Evolutionary conservation across 1,284 basidiomycete genomes (phyloP).

Genomic region (Naganishia sp.): DNA sequence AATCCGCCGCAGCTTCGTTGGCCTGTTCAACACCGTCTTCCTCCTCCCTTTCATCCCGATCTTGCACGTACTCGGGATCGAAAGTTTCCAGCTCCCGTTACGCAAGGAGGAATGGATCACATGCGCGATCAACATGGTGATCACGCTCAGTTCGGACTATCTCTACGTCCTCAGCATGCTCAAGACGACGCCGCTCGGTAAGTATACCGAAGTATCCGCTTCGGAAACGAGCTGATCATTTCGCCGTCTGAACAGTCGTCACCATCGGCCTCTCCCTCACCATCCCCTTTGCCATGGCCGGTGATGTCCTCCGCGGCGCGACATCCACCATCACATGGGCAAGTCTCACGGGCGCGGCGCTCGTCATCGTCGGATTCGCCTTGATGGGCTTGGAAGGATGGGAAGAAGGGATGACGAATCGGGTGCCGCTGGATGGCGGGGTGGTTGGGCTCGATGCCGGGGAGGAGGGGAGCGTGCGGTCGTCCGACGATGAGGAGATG

Average conservation of each 20-base stretch:
- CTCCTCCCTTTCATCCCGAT: constrained; percentile 81
- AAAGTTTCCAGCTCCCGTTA: constrained; percentile 73
- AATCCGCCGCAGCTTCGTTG: constrained; percentile 64
- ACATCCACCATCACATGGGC: constrained; percentile 58
- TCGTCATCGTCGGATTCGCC: constrained; percentile 61
- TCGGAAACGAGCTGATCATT: neutral
- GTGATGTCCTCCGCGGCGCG: constrained; percentile 44
- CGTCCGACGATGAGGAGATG: neutral
- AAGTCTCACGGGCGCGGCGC: constrained; percentile 61
- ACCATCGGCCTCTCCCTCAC: constrained; percentile 95
- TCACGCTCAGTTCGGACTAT: constrained; percentile 82
- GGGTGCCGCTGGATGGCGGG: constrained; percentile 7
- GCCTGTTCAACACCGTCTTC: constrained; percentile 78
- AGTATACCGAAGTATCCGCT: constrained; percentile 25
- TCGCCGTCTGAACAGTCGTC: constrained; percentile 60
- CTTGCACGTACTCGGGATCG: constrained; percentile 73
- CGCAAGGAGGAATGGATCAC: constrained; percentile 64
- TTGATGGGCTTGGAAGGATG: constrained; percentile 51
- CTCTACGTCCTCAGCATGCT: constrained; percentile 86
- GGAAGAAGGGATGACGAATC: constrained; percentile 36
- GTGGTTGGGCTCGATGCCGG: constrained; percentile 1
- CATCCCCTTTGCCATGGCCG: constrained; percentile 61
- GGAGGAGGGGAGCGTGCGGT: neutral
- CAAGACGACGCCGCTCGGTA: constrained; percentile 81
- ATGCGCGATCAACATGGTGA: constrained; percentile 79